Evolutionary conservation across 139 green algal genomes (phyloP).

Genomic region (Volvox africanus): DNA sequence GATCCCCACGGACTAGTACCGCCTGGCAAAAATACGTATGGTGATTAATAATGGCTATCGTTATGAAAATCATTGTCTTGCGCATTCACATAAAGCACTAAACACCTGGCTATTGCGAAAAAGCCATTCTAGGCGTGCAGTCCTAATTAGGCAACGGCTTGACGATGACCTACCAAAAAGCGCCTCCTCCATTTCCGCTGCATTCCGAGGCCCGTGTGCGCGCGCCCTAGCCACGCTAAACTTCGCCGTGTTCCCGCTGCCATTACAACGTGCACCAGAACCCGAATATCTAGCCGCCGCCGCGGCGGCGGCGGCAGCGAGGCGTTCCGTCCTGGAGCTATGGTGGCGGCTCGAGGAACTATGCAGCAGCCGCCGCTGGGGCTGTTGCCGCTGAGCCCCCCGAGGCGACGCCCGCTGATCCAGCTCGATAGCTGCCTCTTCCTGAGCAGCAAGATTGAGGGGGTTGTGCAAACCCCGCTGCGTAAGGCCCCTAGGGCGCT

Average conservation of each 20-base stretch:
- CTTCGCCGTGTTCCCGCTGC: background rate
- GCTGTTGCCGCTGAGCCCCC: background rate
- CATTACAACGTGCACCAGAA: background rate
- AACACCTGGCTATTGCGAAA: too few species aligned
- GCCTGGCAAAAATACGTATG: too few species aligned
- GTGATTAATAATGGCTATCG: too few species aligned
- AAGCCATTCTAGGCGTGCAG: too few species aligned
- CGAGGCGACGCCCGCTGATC: too few species aligned
- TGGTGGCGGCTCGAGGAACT: background rate
- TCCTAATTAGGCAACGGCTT: background rate
- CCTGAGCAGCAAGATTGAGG: background rate
- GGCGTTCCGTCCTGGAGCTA: background rate
- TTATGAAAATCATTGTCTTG: too few species aligned
- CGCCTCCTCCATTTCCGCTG: background rate
- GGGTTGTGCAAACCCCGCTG: background rate
- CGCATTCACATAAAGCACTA: too few species aligned
- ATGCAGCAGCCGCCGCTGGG: background rate
- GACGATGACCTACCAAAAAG: background rate
- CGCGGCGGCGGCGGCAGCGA: conserved; percentile 33
- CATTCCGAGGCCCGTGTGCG: background rate
- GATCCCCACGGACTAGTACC: too few species aligned
- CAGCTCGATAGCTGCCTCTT: too few species aligned
- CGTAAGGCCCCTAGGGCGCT: background rate
- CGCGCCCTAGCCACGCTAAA: conserved; percentile 19
- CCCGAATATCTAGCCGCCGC: background rate